Conservation (phyloP, 768 basidiomycete genomes). For the Plicaturopsis crispa region DNA sequence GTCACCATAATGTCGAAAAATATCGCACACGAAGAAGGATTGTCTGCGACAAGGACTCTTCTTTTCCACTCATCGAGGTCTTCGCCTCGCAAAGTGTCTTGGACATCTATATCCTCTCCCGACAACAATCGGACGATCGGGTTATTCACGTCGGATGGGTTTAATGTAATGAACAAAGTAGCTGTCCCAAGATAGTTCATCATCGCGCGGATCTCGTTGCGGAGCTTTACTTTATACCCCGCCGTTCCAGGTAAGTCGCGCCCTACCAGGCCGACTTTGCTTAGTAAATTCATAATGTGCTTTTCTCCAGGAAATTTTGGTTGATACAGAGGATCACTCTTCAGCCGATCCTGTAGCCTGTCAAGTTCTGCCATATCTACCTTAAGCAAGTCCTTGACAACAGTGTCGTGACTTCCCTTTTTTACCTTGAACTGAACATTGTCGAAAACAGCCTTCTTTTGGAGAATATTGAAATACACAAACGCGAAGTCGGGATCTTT, state of each 20-base stretch:
- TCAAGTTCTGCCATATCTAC: neutral
- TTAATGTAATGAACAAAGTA: conserved; percentile 35
- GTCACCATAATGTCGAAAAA: conserved; percentile 16
- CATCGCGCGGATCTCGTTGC: conserved; percentile 30
- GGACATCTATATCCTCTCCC: conserved; percentile 7
- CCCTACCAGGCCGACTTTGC: conserved; percentile 12
- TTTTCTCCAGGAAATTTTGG: conserved; percentile 2
- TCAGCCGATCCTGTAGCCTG: neutral
- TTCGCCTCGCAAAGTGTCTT: conserved; percentile 4
- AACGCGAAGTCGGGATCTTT: neutral
- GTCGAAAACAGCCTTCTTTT: neutral
- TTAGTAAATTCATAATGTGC: conserved; percentile 3
- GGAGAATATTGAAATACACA: neutral
- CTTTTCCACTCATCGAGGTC: conserved; percentile 6
- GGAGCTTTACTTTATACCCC: conserved; percentile 15
- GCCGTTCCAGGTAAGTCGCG: conserved; percentile 19
- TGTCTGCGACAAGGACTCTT: conserved; percentile 7
- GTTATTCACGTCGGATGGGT: conserved; percentile 36
- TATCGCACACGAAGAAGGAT: conserved; percentile 15
- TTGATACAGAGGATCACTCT: neutral
- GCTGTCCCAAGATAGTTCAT: conserved; percentile 27
- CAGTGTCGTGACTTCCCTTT: neutral
- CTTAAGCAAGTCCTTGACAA: neutral
- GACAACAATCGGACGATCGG: conserved; percentile 28
- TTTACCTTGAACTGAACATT: neutral